These are phyloP conservation scores for Basidiobolus meristosporus DNA, from an alignment of 371 early-diverging fungal genomes.

Conservation along the genomic window DNA sequence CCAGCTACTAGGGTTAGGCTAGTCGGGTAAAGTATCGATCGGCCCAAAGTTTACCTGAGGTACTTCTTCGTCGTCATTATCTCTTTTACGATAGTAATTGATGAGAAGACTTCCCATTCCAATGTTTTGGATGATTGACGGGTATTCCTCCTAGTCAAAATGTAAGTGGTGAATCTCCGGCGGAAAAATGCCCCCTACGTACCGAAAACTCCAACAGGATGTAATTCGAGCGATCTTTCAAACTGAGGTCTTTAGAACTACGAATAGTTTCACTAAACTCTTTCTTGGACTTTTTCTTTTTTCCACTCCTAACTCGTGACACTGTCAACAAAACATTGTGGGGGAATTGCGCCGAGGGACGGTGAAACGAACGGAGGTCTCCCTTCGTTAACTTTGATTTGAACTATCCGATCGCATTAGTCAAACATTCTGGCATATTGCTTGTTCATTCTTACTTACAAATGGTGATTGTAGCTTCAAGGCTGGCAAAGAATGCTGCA, in stretches of 20 bases:
- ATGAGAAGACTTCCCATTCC: constrained; percentile 96
- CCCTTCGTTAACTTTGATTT: constrained; percentile 71
- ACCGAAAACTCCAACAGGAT: constrained; percentile 89
- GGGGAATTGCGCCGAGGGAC: constrained; percentile 59
- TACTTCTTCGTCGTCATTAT: constrained; percentile 56
- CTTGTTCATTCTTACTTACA: constrained; percentile 14
- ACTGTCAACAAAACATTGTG: constrained; percentile 32
- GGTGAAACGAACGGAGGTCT: constrained; percentile 89
- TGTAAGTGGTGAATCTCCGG: neutral
- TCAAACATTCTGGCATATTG: neutral
- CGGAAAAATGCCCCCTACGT: constrained; percentile 1
- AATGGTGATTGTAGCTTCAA: constrained; percentile 67
- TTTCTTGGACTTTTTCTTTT: constrained; percentile 56
- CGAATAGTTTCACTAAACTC: constrained; percentile 62
- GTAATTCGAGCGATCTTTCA: constrained; percentile 74
- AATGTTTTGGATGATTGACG: constrained; percentile 83
- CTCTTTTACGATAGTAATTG: constrained; percentile 92
- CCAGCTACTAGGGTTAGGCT: constrained; percentile 14
- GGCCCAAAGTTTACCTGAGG: constrained; percentile 34
- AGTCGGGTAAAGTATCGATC: too few species aligned
- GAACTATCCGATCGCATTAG: constrained; percentile 40
- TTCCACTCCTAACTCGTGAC: constrained; percentile 49
- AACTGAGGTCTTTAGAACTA: constrained; percentile 72
- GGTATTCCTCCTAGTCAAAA: constrained; percentile 74
- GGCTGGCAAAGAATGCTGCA: constrained; percentile 91